A percentile compares a stretch with the other conserved stretches of the same genome.
Conservation (phyloP, 2,329 filamentous ascomycete genomes). For the Ceratocystiopsis sp. region DNA sequence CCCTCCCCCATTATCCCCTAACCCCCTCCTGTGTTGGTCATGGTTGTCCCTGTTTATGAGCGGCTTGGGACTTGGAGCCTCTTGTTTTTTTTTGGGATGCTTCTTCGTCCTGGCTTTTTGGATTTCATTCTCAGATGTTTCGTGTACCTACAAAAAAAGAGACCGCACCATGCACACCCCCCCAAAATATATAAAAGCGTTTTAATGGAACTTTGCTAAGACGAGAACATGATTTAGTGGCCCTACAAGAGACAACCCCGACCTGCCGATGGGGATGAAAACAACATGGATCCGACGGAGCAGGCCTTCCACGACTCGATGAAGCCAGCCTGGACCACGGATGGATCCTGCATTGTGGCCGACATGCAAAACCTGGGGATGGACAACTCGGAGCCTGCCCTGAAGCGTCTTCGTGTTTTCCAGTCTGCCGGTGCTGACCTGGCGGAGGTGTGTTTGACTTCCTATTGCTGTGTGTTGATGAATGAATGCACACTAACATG, state of each 20-base stretch:
- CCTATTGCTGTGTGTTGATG: too few relatives aligned
- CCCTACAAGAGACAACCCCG: constrained; percentile 70
- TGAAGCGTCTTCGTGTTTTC: constrained; percentile 8
- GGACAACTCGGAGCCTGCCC: constrained; percentile 7
- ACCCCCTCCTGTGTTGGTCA: not conserved
- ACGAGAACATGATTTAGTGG: constrained; percentile 42
- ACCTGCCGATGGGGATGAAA: constrained; percentile 42
- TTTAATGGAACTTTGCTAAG: constrained; percentile 22
- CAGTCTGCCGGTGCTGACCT: not conserved
- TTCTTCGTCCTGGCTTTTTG: not conserved
- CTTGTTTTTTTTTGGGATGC: not conserved
- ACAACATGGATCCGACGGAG: constrained; percentile 44
- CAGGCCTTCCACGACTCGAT: constrained; percentile 53
- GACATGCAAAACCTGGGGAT: not conserved
- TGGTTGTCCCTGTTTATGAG: not conserved
- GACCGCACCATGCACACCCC: not conserved
- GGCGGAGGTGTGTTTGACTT: constrained; percentile 1
- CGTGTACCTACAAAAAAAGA: not conserved
- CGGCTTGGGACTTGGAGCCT: not conserved
- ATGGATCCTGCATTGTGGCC: constrained; percentile 39
- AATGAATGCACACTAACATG: not conserved
- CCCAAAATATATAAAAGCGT: not conserved
- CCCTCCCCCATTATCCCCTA: not conserved
- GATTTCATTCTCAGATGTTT: not conserved
- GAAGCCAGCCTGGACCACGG: constrained; percentile 64